Conservation (phyloP, 1,284 basidiomycete species). For the Irpex sp. region DNA sequence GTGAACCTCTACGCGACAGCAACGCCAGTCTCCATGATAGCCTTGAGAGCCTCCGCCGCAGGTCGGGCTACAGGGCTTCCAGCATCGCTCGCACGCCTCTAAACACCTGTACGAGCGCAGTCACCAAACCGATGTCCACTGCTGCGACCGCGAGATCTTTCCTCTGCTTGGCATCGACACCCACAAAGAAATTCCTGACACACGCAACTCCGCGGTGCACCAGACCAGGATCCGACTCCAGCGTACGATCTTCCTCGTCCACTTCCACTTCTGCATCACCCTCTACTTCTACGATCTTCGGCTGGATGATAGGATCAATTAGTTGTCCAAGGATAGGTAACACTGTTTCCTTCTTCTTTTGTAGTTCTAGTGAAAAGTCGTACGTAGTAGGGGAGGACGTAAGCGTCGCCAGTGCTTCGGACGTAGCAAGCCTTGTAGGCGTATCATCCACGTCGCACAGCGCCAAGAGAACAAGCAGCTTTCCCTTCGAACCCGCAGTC, state of each 20-base stretch:
- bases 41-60: constrained; percentile 43
- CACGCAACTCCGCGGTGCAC: constrained; percentile 76
- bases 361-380: constrained; percentile 53
- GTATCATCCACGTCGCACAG: constrained; percentile 82
- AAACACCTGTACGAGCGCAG: constrained; percentile 46
- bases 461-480: constrained; percentile 80
- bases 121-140: constrained; percentile 44
- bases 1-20: constrained; percentile 12
- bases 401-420: constrained; percentile 81
- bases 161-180: constrained; percentile 35
- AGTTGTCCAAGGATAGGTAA: constrained; percentile 62
- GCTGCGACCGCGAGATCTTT: constrained; percentile 46
- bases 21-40: constrained; percentile 30
- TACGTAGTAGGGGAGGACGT: constrained; percentile 65
- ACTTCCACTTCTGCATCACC: constrained; percentile 29
- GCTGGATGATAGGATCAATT: constrained; percentile 48
- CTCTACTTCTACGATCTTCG: constrained; percentile 22
- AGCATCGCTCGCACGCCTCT: constrained; percentile 29
- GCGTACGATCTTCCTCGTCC: constrained; percentile 13
- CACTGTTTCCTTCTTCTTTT: constrained; percentile 54
- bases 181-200: constrained; percentile 58
- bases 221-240: constrained; percentile 50
- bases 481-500: constrained; percentile 46
- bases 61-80: constrained; percentile 35
- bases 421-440: constrained; percentile 79